Base-by-base conservation (phyloP, 208 protist species). In the Crithidia brevicula region DNA sequence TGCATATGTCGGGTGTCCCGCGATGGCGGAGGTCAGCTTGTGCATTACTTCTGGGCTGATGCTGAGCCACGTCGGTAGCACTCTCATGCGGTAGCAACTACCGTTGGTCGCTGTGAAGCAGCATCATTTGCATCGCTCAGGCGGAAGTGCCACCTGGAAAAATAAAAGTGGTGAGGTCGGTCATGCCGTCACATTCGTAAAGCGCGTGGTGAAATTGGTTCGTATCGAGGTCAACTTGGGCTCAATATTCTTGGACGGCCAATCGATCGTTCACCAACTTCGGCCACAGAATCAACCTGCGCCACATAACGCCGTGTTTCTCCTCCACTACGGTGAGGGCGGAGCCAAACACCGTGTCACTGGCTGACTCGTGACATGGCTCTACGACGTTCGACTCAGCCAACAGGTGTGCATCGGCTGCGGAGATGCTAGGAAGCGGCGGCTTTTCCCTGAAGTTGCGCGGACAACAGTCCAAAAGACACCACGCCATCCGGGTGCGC, bases 21-120 rank as follows among this genome's bases (percentile, higher is more conserved):
- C 66, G 6, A 74, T 16, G 0, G 50, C 59, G 11, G 56, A 27
- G n/a, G 67, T 74, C 40, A 79, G 42, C 34, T 31, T 45, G 28
- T 74, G 74, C 53, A 79, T 70, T 16, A 79, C 59, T 43, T 79
- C 67, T 23, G 66, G 67, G 38, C 67, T 74, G 42, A 69, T 28
- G 20, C 63, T 58, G 13, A 70, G 64, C 27, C 67, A 58, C 67
- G 74, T 79, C 0, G 67, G 67, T 18, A 79, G 51, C 36, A 65
- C 58, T 18, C 28, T 65, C 43, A 74, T 54, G 47, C 73, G 60
- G n/a, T 67, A 67, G 22, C 49, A 25, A 3, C 36, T n/a, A 18
- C 47, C 47, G 20, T 45, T 22, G 13, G 6, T 54, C n/a, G 28
- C 53, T 20, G 4, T 2, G 1, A 64, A 42, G 47, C 56, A 43